phyloP scores from a whole-genome alignment of 2,329 filamentous ascomycete species.

The Calonectria hongkongensis region DNA sequence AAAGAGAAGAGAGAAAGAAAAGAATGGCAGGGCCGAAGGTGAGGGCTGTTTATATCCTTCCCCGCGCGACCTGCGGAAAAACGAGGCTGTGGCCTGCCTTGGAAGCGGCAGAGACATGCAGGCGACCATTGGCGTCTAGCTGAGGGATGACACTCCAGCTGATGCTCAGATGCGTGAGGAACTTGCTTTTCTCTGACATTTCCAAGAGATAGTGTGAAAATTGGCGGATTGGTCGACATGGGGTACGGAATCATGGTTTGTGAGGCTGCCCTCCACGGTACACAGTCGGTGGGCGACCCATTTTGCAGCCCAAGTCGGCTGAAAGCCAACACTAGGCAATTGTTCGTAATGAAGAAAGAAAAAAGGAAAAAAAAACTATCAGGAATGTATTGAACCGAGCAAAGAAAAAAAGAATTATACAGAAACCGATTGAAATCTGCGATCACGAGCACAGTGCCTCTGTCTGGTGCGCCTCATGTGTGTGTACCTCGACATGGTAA shows the following conservation, averaged over 20 bases:
- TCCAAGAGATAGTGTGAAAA: not conserved
- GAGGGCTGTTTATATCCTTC: conserved; percentile 5
- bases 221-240: not conserved
- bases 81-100: not conserved
- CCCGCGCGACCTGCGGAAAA: not conserved
- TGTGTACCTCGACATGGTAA: not conserved
- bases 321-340: too few relatives aligned
- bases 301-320: not conserved
- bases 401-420: too few relatives aligned
- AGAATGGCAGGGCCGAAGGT: not conserved
- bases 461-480: not conserved
- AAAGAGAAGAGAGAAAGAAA: not conserved
- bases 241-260: not conserved
- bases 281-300: not conserved
- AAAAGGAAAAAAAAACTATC: too few relatives aligned
- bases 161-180: not conserved
- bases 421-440: too few relatives aligned
- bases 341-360: too few relatives aligned
- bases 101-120: conserved; percentile 12
- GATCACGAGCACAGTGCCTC: not conserved
- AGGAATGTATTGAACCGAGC: too few relatives aligned
- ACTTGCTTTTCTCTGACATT: not conserved
- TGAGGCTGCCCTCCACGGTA: not conserved
- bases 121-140: not conserved
- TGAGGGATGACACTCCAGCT: conserved; percentile 2